Percentiles rank a stretch among this genome's conserved stretches.
phyloP scores from a whole-genome alignment of 345 rosid genomes.

The Populus simonii region DNA sequence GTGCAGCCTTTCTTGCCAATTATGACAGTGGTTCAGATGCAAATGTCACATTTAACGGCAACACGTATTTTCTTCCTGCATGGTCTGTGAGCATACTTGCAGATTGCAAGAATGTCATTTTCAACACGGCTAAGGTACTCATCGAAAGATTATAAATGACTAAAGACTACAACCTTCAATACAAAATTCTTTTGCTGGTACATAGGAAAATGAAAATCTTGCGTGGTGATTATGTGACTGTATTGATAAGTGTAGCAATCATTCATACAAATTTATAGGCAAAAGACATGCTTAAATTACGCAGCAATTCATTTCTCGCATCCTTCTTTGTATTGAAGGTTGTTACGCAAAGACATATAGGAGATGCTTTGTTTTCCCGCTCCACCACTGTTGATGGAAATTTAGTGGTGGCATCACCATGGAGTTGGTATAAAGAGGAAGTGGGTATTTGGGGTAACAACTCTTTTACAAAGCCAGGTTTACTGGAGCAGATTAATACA shows the following conservation, averaged over 20 bases:
- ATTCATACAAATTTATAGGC: too few species aligned
- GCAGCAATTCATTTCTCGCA: neutral
- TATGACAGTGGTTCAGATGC: constrained; percentile 43
- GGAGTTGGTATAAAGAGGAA: constrained; percentile 59
- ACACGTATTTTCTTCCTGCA: constrained; percentile 52
- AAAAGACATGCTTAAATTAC: too few species aligned
- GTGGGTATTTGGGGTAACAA: constrained; percentile 49
- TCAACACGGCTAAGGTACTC: constrained; percentile 60
- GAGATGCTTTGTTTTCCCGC: constrained; percentile 27
- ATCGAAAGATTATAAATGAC: neutral
- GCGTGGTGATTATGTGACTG: too few species aligned
- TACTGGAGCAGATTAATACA: constrained; percentile 57
- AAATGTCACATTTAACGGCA: constrained; percentile 46
- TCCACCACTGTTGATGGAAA: constrained; percentile 19
- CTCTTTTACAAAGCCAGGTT: constrained; percentile 39
- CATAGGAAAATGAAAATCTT: too few species aligned
- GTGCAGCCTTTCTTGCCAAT: constrained; percentile 67
- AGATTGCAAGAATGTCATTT: constrained; percentile 54
- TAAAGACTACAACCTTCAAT: neutral
- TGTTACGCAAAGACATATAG: constrained; percentile 47
- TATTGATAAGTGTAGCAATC: too few species aligned
- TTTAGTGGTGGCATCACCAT: constrained; percentile 23
- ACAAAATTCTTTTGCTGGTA: too few species aligned
- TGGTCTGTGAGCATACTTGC: constrained; percentile 80
- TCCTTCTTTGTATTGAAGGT: constrained; percentile 34